Evolutionary conservation across 208 protist genomes (phyloP), one percentile per base, ranked within the genome.

Genomic region (Leishmania turanica): DNA sequence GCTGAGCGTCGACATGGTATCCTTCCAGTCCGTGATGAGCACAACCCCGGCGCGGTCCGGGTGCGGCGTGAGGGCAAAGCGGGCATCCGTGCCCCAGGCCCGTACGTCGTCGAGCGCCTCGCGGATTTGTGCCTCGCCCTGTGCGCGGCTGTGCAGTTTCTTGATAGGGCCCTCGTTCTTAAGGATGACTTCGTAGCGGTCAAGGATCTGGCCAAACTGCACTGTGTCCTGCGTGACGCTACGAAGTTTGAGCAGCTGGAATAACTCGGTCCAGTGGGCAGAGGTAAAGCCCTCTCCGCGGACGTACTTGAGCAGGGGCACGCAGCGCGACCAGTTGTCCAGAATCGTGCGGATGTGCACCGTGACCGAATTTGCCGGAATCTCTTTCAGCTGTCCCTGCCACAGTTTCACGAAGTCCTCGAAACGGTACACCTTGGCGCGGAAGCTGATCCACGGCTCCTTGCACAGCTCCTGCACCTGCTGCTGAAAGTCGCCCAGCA

Each of bases 1-100:
- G 80, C 97, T 99, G 2, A 99, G 89, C 24, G 96, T 83, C 27
- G 96, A 96, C 54, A 99, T 81, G 2, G 99, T 85, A 71, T 99
- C 98, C 84, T 99, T 99, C 99, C 99, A 99, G 58, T 99, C 99
- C 19, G 97, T 97, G 79, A 99, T 98, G 45, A 99, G 91, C 70
- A 93, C 82, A 49, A 99, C 92, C 49, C 92, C 92, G 15, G 82
- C 65, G 69, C 91, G 88, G 24, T 95, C 95, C 24, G 90, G 92
- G 79, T 93, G 92, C 47, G 97, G 88, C 15, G 87, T 90, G 47
- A 98, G 90, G 31, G 86, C 78, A 82, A 99, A 99, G 2, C 76
- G 82, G 9, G 97, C 92, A 0, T 97, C 91, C 21, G 84, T 94
- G 40, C 93, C 95, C 98, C 98, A 99, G 34, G 91, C 88, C 5